Evolutionary conservation across 805 yeast genomes (phyloP).

Genomic region (Saccharomycopsis sp.): DNA sequence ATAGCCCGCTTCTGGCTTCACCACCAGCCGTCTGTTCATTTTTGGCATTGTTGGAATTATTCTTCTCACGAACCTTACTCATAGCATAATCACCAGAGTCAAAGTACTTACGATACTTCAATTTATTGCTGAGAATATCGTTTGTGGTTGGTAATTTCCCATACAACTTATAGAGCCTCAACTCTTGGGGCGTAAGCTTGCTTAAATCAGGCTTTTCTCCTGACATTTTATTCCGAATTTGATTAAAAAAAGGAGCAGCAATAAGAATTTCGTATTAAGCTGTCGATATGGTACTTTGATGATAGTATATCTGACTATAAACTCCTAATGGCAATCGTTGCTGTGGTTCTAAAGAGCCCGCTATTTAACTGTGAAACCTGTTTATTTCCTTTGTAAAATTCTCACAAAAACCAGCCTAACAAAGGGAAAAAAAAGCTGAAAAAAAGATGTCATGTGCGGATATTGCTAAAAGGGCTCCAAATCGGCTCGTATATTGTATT

Average conservation of each 20-base stretch:
- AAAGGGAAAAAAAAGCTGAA: neutral
- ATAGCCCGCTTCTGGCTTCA: neutral
- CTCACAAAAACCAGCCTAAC: neutral
- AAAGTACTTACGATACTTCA: constrained; percentile 85
- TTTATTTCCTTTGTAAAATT: too few species aligned
- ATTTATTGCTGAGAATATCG: constrained; percentile 65
- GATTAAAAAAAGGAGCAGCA: too few species aligned
- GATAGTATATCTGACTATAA: too few species aligned
- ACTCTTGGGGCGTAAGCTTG: constrained; percentile 69
- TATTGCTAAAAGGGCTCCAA: neutral
- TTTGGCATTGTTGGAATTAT: constrained; percentile 11
- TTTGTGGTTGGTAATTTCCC: constrained; percentile 81
- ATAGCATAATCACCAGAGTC: constrained; percentile 94
- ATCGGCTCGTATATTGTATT: neutral
- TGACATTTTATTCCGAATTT: constrained; percentile 1
- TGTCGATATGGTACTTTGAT: too few species aligned
- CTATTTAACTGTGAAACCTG: too few species aligned
- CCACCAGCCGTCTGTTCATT: constrained; percentile 23
- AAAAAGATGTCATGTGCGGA: neutral
- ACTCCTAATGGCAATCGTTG: too few species aligned
- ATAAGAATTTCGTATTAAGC: too few species aligned
- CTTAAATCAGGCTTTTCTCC: constrained; percentile 40
- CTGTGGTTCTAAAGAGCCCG: too few species aligned
- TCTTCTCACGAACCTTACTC: constrained; percentile 30
- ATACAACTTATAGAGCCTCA: constrained; percentile 68